Base-by-base conservation (phyloP, 1,284 basidiomycete genomes). In the Exobasidium rhododendri region DNA sequence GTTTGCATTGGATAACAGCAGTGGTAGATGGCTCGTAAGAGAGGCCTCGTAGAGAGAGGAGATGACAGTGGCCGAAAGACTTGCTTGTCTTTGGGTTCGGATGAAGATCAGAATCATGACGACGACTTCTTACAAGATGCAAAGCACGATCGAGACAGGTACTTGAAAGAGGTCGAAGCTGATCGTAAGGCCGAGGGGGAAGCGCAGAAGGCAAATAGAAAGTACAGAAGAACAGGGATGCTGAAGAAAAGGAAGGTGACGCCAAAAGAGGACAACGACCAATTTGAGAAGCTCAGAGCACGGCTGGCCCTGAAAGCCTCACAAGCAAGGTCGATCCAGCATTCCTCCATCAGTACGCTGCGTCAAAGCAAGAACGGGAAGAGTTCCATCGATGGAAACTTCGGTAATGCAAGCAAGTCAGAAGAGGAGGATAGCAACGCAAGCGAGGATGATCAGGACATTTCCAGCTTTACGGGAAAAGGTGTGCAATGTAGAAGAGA, bases 51-150 rank as follows among this genome's bases (percentile, higher is more conserved):
- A n/a, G n/a, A n/a, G n/a, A n/a, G n/a, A n/a, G n/a, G n/a, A n/a
- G n/a, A n/a, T n/a, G n/a, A n/a, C n/a, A n/a, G n/a, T n/a, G n/a
- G n/a, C n/a, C n/a, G n/a, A n/a, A n/a, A n/a, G n/a, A n/a, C n/a
- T n/a, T n/a, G n/a, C n/a, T n/a, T n/a, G n/a, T n/a, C n/a, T n/a
- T n/a, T n/a, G n/a, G n/a, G n/a, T n/a, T n/a, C n/a, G n/a, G n/a
- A n/a, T n/a, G 35, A 40, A 17, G 35, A 40, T 40, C n/a, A n/a
- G n/a, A 30, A 24, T 44, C 14, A 28, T 17, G 56, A 57, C n/a
- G 56, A 57, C 46, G 56, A 47, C 43, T 57, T 57, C 22, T 28
- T 50, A 4, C 2, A 49, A 32, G 56, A 57, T 14, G 56, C 56
- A 31, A 20, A 7, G n/a, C 17, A 57, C 28, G 56, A 57, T 26